Conservation (phyloP, 2,329 filamentous ascomycete species). For the Arachnomyces sp. region DNA sequence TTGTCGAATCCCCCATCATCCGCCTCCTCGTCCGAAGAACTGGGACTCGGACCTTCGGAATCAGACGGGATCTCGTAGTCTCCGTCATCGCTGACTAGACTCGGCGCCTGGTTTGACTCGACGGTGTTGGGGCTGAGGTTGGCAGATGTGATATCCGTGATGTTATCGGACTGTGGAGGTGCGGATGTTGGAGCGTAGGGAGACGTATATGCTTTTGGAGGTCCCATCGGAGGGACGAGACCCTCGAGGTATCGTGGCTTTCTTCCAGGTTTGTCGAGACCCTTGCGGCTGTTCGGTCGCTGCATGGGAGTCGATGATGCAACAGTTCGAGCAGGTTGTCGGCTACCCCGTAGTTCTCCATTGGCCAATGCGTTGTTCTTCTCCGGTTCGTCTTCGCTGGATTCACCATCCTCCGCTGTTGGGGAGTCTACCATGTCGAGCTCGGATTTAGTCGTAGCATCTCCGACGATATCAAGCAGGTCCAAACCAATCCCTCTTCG, state of each 20-base stretch:
- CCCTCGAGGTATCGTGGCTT: constrained; percentile 36
- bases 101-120: constrained; percentile 69
- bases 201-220: constrained; percentile 18
- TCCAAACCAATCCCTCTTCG: constrained; percentile 55
- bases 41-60: constrained; percentile 49
- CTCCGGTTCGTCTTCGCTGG: constrained; percentile 23
- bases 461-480: constrained; percentile 51
- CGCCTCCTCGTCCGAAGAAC: constrained; percentile 44
- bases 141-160: constrained; percentile 26
- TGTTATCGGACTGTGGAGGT: constrained; percentile 32
- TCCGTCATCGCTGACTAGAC: constrained; percentile 66
- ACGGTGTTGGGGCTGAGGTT: constrained; percentile 63
- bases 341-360: constrained; percentile 22
- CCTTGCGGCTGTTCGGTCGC: constrained; percentile 54
- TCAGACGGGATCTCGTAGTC: constrained; percentile 66
- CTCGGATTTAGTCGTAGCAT: constrained; percentile 40
- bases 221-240: constrained; percentile 28
- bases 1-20: constrained; percentile 43
- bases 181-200: constrained; percentile 36
- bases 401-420: constrained; percentile 25
- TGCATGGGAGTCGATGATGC: constrained; percentile 44
- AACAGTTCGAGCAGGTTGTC: constrained; percentile 51
- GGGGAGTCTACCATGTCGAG: constrained; percentile 30
- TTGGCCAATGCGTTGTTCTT: constrained; percentile 17
- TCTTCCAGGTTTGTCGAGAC: constrained; percentile 34